These are phyloP conservation scores for Sechiopsis laciniata DNA, from an alignment of 306 rosid genomes.

Conservation along the genomic window DNA sequence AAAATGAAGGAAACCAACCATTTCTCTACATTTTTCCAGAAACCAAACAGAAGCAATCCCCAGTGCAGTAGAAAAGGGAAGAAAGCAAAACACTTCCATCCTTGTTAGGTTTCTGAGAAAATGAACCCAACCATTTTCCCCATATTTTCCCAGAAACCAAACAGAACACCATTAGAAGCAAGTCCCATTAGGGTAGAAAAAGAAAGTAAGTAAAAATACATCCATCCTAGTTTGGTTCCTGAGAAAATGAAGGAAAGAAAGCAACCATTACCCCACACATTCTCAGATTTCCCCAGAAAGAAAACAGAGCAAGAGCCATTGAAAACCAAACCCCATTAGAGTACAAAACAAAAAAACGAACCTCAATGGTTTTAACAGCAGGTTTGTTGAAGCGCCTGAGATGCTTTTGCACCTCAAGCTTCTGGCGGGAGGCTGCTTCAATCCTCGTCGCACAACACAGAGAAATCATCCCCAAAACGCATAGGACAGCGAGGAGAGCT, in stretches of 20 bases:
- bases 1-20: background rate
- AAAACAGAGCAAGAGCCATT: background rate
- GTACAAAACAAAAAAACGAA: constrained; percentile 22
- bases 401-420: constrained; percentile 69
- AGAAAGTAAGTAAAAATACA: background rate
- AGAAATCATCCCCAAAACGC: constrained; percentile 47
- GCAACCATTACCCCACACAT: constrained; percentile 5
- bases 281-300: background rate
- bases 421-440: constrained; percentile 51
- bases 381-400: constrained; percentile 84
- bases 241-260: background rate
- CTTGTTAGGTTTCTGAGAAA: no score
- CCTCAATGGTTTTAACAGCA: constrained; percentile 73
- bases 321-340: constrained; percentile 12
- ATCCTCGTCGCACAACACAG: constrained; percentile 54
- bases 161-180: background rate
- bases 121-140: constrained; percentile 15
- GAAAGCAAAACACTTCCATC: no score
- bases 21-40: constrained; percentile 1
- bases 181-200: constrained; percentile 16
- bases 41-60: background rate
- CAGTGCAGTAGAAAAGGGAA: no score
- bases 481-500: constrained; percentile 30
- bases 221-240: background rate
- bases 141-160: constrained; percentile 14